These are phyloP conservation scores for Protomyces pachydermus DNA, from an alignment of 1,139 yeast genomes.

Conservation along the genomic window DNA sequence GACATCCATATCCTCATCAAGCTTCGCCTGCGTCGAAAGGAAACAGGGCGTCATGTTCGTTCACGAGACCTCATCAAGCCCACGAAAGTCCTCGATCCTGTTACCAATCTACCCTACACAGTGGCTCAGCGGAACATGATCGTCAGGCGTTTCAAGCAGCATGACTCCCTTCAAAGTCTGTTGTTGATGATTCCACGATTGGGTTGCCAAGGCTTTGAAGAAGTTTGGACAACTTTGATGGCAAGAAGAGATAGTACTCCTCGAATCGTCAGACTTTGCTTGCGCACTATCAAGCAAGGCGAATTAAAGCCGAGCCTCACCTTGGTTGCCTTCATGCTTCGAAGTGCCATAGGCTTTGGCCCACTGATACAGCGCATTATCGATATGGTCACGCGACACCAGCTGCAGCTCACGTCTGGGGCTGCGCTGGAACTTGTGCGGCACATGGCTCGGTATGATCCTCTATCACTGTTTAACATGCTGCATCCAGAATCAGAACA, in stretches of 20 bases:
- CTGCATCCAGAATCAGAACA: neutral
- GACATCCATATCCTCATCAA: neutral
- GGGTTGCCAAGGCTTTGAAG: neutral
- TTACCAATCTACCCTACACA: neutral
- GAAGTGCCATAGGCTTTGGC: neutral
- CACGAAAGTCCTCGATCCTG: neutral
- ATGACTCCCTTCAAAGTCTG: no score
- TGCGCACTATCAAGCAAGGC: neutral
- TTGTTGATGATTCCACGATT: neutral
- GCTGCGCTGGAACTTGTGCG: conserved; percentile 6
- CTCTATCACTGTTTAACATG: neutral
- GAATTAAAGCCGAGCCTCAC: neutral
- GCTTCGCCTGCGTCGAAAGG: neutral
- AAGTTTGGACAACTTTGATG: neutral
- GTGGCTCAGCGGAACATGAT: neutral
- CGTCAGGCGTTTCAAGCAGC: neutral
- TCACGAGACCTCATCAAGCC: neutral
- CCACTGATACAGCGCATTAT: neutral
- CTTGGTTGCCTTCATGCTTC: neutral
- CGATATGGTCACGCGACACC: neutral
- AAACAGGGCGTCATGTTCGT: neutral
- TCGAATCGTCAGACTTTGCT: neutral
- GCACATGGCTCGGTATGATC: neutral
- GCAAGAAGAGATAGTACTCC: neutral
- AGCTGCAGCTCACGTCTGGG: neutral